phyloP scores from a whole-genome alignment of 2,329 filamentous ascomycete species.

The Diaporthe longicolla region DNA sequence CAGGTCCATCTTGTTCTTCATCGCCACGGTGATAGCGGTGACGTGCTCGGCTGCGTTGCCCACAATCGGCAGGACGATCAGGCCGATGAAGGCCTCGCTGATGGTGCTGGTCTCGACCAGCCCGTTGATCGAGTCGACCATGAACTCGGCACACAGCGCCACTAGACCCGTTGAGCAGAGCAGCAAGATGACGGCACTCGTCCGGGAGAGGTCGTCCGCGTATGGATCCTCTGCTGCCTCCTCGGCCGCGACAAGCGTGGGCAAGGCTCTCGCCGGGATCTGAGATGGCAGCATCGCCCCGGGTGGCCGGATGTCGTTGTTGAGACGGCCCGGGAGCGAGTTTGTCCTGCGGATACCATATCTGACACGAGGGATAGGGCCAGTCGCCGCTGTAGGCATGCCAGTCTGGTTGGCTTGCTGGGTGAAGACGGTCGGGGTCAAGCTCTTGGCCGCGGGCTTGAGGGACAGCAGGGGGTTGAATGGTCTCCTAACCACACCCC shows the following conservation, averaged over 20 bases:
- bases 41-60: constrained; percentile 82
- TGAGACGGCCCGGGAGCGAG: constrained; percentile 79
- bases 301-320: constrained; percentile 61
- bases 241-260: constrained; percentile 46
- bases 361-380: constrained; percentile 69
- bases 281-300: constrained; percentile 65
- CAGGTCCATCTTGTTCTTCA: constrained; percentile 83
- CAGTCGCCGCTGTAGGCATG: constrained; percentile 51
- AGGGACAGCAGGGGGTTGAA: constrained; percentile 73
- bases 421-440: constrained; percentile 80
- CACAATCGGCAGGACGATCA: constrained; percentile 80
- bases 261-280: constrained; percentile 57
- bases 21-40: constrained; percentile 78
- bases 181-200: constrained; percentile 72
- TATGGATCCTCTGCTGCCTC: constrained; percentile 49
- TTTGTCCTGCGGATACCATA: constrained; percentile 80
- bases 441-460: constrained; percentile 73
- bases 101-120: constrained; percentile 70
- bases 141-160: constrained; percentile 78
- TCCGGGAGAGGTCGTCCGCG: constrained; percentile 58
- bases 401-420: constrained; percentile 55
- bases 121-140: constrained; percentile 76
- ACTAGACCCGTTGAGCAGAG: constrained; percentile 76
- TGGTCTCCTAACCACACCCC: constrained; percentile 54
- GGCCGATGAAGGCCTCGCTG: constrained; percentile 77